A percentile compares a stretch with the other conserved stretches of the same genome.
Evolutionary conservation across 2,329 filamentous ascomycete genomes (phyloP).

Genomic region (Beauveria australis): DNA sequence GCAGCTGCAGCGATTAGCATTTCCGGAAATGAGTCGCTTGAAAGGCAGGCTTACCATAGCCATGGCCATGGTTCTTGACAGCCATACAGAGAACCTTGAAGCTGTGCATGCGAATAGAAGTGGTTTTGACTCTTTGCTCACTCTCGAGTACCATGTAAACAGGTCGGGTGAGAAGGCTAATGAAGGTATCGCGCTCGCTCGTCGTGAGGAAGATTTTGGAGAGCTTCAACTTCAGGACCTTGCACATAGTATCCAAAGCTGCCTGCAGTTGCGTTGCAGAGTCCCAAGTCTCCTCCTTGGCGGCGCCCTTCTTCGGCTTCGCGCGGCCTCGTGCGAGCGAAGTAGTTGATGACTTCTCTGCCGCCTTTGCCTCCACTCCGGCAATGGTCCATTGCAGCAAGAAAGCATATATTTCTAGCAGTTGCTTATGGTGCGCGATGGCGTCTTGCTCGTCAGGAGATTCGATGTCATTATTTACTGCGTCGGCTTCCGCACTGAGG

Average conservation of each 20-base stretch:
- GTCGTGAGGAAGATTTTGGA: conserved; percentile 92
- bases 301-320: conserved; percentile 67
- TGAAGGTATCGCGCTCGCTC: conserved; percentile 90
- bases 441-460: conserved; percentile 79
- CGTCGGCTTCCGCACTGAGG: conserved; percentile 75
- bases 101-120: conserved; percentile 85
- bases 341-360: conserved; percentile 70
- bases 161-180: conserved; percentile 82
- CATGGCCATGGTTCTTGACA: conserved; percentile 95
- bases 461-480: conserved; percentile 78
- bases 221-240: conserved; percentile 86
- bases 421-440: conserved; percentile 76
- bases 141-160: conserved; percentile 93
- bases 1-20: conserved; percentile 54
- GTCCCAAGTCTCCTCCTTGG: conserved; percentile 82
- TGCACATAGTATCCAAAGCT: conserved; percentile 90
- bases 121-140: conserved; percentile 84
- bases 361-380: conserved; percentile 86
- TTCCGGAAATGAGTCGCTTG: conserved; percentile 2
- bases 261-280: conserved; percentile 79
- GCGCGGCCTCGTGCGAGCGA: conserved; percentile 65
- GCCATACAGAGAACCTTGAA: conserved; percentile 97
- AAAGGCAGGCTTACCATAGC: conserved; percentile 58
- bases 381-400: conserved; percentile 91
- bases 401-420: conserved; percentile 91